Base-by-base conservation (phyloP, 2,329 filamentous ascomycete species). In the Xylaria digitata region DNA sequence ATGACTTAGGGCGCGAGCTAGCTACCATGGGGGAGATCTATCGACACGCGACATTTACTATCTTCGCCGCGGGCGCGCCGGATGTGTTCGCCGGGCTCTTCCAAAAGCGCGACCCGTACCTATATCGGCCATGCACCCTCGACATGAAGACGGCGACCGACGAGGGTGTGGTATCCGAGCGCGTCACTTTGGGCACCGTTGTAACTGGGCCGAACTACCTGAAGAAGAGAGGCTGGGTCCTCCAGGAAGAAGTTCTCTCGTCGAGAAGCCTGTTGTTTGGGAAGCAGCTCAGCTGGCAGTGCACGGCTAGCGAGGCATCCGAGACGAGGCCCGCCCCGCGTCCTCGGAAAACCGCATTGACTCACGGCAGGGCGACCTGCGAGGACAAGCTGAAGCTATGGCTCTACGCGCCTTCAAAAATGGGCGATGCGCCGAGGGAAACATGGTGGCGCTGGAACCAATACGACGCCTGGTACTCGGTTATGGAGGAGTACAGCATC, bases 181-280 rank as follows among this genome's bases (percentile, higher is more conserved):
- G 50, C 3, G 21, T 66, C 1, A 70, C 67, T 0, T 40, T 72
- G 8, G 56, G 68, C 11, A 69, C 68, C 4, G 42, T 52, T 2
- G 46, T 55, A 54, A 67, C 60, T 6, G 58, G 65, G 3, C n/a
- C 49, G 3, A 65, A 73, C 43, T 67, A 69, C 48, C 58, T 74
- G 5, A 61, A 66, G 15, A 17, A 21, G 7, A 67, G 73, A 11
- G 66, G 71, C 54, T 74, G 73, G 73, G 60, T 72, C 6, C 61
- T 74, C 15, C 73, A 74, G 40, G 73, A 74, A 49, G 71, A 74
- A 26, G 54, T 72, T 9, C 68, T 74, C 15, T 63, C 69, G 13
- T 72, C 69, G 13, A 69, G 69, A 13, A 52, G 65, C 13, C 64
- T 74, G 40, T 48, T 56, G 1, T 70, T 74, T 21, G 70, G 73